Conservation (phyloP, 1,284 basidiomycete genomes). For the Rhodotorula sp. region DNA sequence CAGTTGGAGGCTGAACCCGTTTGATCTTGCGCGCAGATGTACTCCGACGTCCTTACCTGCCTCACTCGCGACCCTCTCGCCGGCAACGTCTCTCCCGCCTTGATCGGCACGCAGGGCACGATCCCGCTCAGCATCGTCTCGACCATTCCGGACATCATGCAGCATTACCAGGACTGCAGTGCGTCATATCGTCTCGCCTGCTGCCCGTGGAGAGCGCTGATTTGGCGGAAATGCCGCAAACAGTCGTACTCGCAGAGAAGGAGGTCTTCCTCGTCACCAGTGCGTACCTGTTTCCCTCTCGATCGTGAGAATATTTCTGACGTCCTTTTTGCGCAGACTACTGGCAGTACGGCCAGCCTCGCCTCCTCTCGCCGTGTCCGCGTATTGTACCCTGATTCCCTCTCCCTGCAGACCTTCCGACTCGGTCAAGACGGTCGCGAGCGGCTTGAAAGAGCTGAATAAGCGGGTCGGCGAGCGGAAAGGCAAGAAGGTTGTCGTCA, state of each 20-base stretch:
- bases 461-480: slow-evolving; percentile 54
- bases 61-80: slow-evolving; percentile 57
- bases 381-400: background rate
- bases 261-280: slow-evolving; percentile 65
- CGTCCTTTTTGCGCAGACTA: slow-evolving; percentile 24
- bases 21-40: slow-evolving; percentile 52
- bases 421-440: slow-evolving; percentile 58
- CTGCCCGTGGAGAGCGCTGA: no score
- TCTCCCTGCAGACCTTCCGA: slow-evolving; percentile 52
- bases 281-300: slow-evolving; percentile 45
- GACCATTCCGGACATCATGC: slow-evolving; percentile 63
- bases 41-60: slow-evolving; percentile 57
- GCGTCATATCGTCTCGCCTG: slow-evolving; percentile 2
- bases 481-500: slow-evolving; percentile 58
- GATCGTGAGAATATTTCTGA: slow-evolving; percentile 30
- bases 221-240: no score
- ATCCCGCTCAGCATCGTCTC: slow-evolving; percentile 58
- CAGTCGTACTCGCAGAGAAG: slow-evolving; percentile 57
- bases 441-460: slow-evolving; percentile 61
- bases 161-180: slow-evolving; percentile 48
- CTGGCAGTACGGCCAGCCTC: slow-evolving; percentile 33
- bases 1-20: background rate
- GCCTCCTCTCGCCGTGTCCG: background rate
- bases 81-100: slow-evolving; percentile 57
- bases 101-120: slow-evolving; percentile 59